Evolutionary conservation across 2,329 filamentous ascomycete species (phyloP).

Genomic region (Alternaria ventricosa): DNA sequence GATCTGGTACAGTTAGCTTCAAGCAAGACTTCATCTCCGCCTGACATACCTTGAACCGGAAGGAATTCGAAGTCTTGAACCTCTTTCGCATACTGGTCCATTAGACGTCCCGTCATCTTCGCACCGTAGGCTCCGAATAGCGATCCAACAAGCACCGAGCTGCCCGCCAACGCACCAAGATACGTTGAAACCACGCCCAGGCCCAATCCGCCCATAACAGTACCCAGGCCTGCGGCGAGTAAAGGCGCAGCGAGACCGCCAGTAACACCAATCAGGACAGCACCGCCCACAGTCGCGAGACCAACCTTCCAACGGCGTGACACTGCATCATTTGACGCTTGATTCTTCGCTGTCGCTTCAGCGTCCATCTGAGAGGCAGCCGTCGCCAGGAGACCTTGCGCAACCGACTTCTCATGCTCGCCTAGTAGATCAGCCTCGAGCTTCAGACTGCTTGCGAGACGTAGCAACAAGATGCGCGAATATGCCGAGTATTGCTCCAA

Average conservation of each 20-base stretch:
- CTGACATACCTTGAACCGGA: conserved; percentile 63
- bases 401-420: conserved; percentile 76
- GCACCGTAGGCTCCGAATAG: conserved; percentile 89
- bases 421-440: conserved; percentile 68
- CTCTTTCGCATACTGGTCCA: conserved; percentile 82
- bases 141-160: conserved; percentile 77
- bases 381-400: conserved; percentile 70
- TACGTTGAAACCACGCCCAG: conserved; percentile 78
- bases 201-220: conserved; percentile 76
- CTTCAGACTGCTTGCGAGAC: conserved; percentile 71
- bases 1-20: conserved; percentile 21
- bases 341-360: conserved; percentile 75
- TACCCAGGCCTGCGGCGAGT: conserved; percentile 77
- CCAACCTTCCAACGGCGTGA: conserved; percentile 79
- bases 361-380: conserved; percentile 74
- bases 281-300: conserved; percentile 83
- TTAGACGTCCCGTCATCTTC: conserved; percentile 80
- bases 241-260: conserved; percentile 78
- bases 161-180: conserved; percentile 80
- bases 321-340: conserved; percentile 68
- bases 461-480: conserved; percentile 73
- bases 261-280: conserved; percentile 80
- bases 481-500: conserved; percentile 77
- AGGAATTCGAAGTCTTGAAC: conserved; percentile 88
- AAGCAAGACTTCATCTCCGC: neutral